phyloP scores from a whole-genome alignment of 306 rosid species.

The Sophora flavescens region DNA sequence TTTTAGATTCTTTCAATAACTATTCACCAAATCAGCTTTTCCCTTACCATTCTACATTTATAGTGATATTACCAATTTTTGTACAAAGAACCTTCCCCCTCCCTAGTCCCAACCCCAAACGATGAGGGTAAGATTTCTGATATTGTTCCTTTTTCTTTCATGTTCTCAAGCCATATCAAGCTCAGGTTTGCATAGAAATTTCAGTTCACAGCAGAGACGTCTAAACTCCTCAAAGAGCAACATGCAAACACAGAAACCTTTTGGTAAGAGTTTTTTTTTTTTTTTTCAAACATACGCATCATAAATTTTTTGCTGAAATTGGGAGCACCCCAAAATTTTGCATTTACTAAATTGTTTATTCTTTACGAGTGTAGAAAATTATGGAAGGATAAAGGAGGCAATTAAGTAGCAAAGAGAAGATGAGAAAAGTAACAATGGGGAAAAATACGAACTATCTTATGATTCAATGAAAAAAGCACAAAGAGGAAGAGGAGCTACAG shows the following conservation, averaged over 20 bases:
- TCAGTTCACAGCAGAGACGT: background rate
- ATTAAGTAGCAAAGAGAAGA: background rate
- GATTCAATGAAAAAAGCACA: slow-evolving; percentile 6
- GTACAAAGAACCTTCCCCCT: background rate
- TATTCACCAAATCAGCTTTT: background rate
- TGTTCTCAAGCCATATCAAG: slow-evolving; percentile 23
- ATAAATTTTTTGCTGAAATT: background rate
- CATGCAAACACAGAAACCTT: background rate
- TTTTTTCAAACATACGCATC: background rate
- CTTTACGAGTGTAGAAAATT: background rate
- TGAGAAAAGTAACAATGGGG: background rate
- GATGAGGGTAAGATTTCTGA: slow-evolving; percentile 18
- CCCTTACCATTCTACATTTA: background rate
- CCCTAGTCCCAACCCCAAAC: too few species aligned
- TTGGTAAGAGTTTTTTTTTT: background rate
- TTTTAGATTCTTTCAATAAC: background rate
- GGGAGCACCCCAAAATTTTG: background rate
- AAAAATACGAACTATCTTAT: background rate
- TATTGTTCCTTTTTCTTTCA: background rate
- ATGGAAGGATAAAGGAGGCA: background rate
- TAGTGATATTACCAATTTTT: background rate
- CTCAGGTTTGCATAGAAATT: slow-evolving; percentile 14
- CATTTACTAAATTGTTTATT: background rate
- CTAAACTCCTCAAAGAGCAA: background rate
- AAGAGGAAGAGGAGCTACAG: slow-evolving; percentile 26